Percentiles rank a stretch among this genome's conserved stretches.
phyloP scores from a whole-genome alignment of 2,329 filamentous ascomycete species.

The Myriosclerotinia curreyana region DNA sequence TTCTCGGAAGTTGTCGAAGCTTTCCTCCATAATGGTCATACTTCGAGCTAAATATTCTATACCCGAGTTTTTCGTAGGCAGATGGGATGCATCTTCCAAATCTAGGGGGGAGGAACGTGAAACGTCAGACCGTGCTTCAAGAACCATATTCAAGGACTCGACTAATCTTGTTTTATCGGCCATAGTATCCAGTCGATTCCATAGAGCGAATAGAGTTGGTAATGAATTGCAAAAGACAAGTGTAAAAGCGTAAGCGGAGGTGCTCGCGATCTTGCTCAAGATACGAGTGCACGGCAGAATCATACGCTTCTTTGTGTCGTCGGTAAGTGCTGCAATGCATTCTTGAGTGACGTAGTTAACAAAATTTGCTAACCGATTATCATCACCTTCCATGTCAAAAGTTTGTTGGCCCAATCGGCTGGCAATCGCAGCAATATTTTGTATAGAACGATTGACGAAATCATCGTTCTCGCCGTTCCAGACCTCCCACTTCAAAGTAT shows the following conservation, averaged over 20 bases:
- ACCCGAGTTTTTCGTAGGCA: background rate
- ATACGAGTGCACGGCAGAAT: slow-evolving; percentile 21
- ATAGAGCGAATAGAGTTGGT: slow-evolving; percentile 14
- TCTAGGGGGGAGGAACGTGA: background rate
- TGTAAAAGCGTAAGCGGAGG: slow-evolving; percentile 14
- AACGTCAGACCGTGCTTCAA: slow-evolving; percentile 31
- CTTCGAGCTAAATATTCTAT: background rate
- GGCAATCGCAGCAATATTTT: slow-evolving; percentile 31
- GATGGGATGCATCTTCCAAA: background rate
- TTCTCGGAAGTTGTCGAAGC: slow-evolving; percentile 20
- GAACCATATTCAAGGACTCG: slow-evolving; percentile 34
- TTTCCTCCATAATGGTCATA: slow-evolving; percentile 8
- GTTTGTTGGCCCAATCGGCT: slow-evolving; percentile 12
- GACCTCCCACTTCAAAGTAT: slow-evolving; percentile 39
- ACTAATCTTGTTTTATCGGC: slow-evolving; percentile 29
- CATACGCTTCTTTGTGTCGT: slow-evolving; percentile 21
- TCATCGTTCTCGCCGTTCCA: slow-evolving; percentile 38
- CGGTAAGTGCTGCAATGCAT: slow-evolving; percentile 16
- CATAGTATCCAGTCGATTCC: slow-evolving; percentile 8
- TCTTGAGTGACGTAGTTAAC: slow-evolving; percentile 23
- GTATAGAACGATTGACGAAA: slow-evolving; percentile 32
- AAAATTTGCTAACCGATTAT: slow-evolving; percentile 21
- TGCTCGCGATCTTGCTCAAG: slow-evolving; percentile 19
- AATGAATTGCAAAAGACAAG: slow-evolving; percentile 1
- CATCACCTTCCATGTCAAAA: slow-evolving; percentile 19